Conservation (phyloP, 2,329 filamentous ascomycete genomes). For the Didymella pomorum region DNA sequence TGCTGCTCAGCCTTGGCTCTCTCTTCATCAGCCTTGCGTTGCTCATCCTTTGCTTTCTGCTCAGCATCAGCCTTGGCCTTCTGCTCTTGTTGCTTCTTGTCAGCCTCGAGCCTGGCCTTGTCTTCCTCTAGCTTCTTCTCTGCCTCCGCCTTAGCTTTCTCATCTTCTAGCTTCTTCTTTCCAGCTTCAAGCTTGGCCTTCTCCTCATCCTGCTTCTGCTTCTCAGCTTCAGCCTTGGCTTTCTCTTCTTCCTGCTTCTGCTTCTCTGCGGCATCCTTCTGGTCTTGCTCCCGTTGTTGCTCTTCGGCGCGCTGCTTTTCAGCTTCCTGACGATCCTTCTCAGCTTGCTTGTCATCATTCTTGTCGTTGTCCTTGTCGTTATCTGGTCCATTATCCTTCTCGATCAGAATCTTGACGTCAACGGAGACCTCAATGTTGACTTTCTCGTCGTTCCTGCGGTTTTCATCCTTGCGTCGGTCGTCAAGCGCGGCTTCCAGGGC, state of each 20-base stretch:
- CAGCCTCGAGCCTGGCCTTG: too few species aligned
- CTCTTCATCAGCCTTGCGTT: not conserved
- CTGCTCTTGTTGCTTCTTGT: too few species aligned
- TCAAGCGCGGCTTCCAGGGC: not conserved
- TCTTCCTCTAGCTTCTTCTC: not conserved
- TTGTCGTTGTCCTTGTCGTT: slow-evolving; percentile 1
- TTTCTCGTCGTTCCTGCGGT: slow-evolving; percentile 2
- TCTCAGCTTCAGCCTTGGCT: not conserved
- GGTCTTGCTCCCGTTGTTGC: not conserved
- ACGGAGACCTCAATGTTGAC: slow-evolving; percentile 9
- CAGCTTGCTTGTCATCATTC: not conserved
- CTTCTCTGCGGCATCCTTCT: slow-evolving; percentile 15
- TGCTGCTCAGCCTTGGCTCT: not conserved
- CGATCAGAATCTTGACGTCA: slow-evolving; percentile 3
- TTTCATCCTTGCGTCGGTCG: not conserved
- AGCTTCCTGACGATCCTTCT: not conserved
- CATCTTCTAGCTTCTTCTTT: not conserved
- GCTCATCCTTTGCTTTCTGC: not conserved
- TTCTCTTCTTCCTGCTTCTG: slow-evolving; percentile 4
- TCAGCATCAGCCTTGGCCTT: not conserved
- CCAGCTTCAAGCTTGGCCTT: not conserved
- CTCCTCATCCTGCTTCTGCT: not conserved
- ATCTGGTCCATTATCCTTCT: slow-evolving; percentile 20
- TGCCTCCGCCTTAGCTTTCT: not conserved
- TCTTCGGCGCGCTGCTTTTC: slow-evolving; percentile 11